phyloP scores from a whole-genome alignment of 2,329 filamentous ascomycete species.

The Fusarium sp. region DNA sequence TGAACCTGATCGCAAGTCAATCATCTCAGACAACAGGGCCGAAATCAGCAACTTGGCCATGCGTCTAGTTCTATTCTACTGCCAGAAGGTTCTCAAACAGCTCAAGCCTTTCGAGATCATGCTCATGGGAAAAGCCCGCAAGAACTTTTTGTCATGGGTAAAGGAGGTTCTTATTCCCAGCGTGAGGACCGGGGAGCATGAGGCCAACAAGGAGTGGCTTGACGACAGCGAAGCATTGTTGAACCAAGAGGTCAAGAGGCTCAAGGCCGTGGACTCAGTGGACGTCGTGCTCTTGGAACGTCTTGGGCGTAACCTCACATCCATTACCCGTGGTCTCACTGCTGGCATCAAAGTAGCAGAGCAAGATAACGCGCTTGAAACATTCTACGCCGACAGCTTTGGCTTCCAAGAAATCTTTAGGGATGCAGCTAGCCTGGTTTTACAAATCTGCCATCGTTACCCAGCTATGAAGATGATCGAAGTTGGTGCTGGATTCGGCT shows the following conservation, averaged over 20 bases:
- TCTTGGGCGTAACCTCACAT: neutral
- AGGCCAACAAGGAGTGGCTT: neutral
- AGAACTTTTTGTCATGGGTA: neutral
- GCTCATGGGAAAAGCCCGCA: neutral
- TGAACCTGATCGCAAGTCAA: neutral
- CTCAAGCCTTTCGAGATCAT: neutral
- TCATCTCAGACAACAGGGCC: neutral
- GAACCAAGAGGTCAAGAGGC: neutral
- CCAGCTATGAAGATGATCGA: neutral
- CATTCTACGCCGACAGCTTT: neutral
- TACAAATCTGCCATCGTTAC: neutral
- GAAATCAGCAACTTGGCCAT: neutral
- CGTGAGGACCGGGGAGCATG: neutral
- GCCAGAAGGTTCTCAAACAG: neutral
- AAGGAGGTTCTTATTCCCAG: neutral
- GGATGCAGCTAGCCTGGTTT: neutral
- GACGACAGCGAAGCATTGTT: neutral
- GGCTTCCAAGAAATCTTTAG: neutral
- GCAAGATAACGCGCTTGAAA: neutral
- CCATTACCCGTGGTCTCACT: neutral
- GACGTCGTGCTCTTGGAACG: neutral
- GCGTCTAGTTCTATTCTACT: neutral
- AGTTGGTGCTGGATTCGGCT: neutral
- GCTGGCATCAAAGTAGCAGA: neutral
- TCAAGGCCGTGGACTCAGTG: neutral